A percentile compares a stretch with the other conserved stretches of the same genome.
phyloP scores from a whole-genome alignment of 768 basidiomycete species.

The Mycena chlorophos region DNA sequence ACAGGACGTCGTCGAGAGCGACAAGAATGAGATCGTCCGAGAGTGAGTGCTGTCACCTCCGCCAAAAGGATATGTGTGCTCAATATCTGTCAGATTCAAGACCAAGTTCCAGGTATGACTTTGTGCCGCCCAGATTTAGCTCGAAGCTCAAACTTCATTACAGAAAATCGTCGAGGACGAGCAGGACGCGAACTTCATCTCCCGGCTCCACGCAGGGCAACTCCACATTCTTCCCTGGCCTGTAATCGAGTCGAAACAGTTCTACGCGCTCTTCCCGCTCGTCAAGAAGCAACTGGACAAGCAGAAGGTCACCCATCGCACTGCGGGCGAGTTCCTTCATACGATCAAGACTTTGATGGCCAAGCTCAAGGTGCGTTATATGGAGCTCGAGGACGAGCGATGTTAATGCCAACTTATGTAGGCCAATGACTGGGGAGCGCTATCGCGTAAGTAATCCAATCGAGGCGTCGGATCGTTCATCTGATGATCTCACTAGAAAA shows the following conservation, averaged over 20 bases:
- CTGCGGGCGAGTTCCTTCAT: slow-evolving; percentile 56
- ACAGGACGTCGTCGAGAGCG: slow-evolving; percentile 65
- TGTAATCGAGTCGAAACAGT: slow-evolving; percentile 61
- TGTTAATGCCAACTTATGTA: slow-evolving; percentile 20
- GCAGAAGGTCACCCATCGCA: slow-evolving; percentile 48
- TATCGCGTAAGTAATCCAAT: slow-evolving; percentile 50
- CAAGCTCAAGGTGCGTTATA: slow-evolving; percentile 53
- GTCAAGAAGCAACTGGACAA: slow-evolving; percentile 50
- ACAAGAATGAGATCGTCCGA: slow-evolving; percentile 55
- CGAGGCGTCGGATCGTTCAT: neutral
- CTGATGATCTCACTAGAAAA: slow-evolving; percentile 37
- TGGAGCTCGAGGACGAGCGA: neutral
- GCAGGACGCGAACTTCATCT: slow-evolving; percentile 62
- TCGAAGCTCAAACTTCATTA: neutral
- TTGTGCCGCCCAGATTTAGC: neutral
- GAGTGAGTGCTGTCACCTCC: slow-evolving; percentile 45
- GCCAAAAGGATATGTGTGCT: neutral
- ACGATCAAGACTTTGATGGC: slow-evolving; percentile 66
- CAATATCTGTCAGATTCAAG: slow-evolving; percentile 41
- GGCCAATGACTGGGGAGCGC: slow-evolving; percentile 66
- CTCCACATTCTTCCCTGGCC: slow-evolving; percentile 67
- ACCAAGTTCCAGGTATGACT: slow-evolving; percentile 45
- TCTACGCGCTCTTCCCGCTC: slow-evolving; percentile 54
- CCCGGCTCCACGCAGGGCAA: slow-evolving; percentile 55
- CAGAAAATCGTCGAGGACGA: slow-evolving; percentile 63